Conservation (phyloP, 2,329 filamentous ascomycete genomes). For the Hyphodiscus sp. region DNA sequence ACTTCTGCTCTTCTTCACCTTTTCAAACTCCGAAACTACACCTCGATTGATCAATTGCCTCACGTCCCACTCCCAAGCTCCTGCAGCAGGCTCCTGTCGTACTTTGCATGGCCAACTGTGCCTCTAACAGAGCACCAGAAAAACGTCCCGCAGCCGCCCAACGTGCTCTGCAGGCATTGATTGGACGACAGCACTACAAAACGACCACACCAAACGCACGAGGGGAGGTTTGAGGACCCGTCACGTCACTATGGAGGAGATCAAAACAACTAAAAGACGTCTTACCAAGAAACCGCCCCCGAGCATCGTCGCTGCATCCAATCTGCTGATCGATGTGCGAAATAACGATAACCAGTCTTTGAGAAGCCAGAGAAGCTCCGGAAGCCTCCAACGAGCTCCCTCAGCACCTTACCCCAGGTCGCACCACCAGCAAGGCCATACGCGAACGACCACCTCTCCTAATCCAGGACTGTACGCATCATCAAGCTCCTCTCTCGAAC, state of each 20-base stretch:
- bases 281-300: slow-evolving; percentile 57
- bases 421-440: slow-evolving; percentile 23
- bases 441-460: slow-evolving; percentile 37
- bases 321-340: slow-evolving; percentile 43
- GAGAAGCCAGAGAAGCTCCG: slow-evolving; percentile 57
- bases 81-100: neutral
- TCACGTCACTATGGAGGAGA: slow-evolving; percentile 23
- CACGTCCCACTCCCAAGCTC: neutral
- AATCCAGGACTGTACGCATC: slow-evolving; percentile 39
- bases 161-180: neutral
- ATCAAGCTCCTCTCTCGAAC: slow-evolving; percentile 31
- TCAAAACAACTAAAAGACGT: slow-evolving; percentile 41
- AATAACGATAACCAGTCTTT: slow-evolving; percentile 49
- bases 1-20: neutral
- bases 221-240: slow-evolving; percentile 6
- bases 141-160: neutral
- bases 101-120: neutral
- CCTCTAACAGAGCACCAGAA: neutral
- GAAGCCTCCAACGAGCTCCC: slow-evolving; percentile 54
- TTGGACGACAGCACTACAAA: neutral
- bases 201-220: neutral
- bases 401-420: slow-evolving; percentile 44
- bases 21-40: neutral
- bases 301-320: slow-evolving; percentile 23
- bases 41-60: neutral